phyloP scores from a whole-genome alignment of 148 eudicot species.

The Nyssa sinensis region DNA sequence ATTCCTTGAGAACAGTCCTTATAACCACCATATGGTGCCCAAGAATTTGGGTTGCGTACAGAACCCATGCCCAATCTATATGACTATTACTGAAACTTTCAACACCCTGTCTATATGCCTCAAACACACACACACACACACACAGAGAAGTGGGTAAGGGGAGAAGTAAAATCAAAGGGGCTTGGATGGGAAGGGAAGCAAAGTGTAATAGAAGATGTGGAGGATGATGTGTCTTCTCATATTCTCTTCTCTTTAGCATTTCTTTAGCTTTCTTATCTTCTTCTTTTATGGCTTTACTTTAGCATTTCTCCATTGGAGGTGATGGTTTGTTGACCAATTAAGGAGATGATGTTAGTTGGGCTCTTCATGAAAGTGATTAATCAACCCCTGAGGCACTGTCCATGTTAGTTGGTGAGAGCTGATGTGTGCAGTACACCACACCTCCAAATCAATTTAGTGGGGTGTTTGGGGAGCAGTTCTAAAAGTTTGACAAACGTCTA shows the following conservation, averaged over 20 bases:
- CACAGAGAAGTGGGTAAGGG: conserved; percentile 7
- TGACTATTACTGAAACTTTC: not conserved
- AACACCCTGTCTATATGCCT: conserved; percentile 5
- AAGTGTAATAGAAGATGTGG: conserved; percentile 12
- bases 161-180: not conserved
- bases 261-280: not conserved
- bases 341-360: not conserved
- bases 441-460: not conserved
- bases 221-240: conserved; percentile 19
- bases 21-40: conserved; percentile 38
- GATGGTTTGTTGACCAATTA: conserved; percentile 20
- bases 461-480: no score
- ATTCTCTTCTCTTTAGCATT: not conserved
- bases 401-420: not conserved
- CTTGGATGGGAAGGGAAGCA: conserved; percentile 23
- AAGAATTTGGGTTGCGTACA: conserved; percentile 27
- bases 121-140: conserved; percentile 4
- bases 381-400: not conserved
- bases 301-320: not conserved
- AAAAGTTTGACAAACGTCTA: no score
- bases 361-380: not conserved
- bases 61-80: conserved; percentile 28
- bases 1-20: conserved; percentile 44
- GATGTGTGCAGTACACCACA: conserved; percentile 4
- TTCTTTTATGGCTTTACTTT: not conserved